phyloP scores from a whole-genome alignment of 495 filamentous ascomycete species.

The Tuber umbilicatum region DNA sequence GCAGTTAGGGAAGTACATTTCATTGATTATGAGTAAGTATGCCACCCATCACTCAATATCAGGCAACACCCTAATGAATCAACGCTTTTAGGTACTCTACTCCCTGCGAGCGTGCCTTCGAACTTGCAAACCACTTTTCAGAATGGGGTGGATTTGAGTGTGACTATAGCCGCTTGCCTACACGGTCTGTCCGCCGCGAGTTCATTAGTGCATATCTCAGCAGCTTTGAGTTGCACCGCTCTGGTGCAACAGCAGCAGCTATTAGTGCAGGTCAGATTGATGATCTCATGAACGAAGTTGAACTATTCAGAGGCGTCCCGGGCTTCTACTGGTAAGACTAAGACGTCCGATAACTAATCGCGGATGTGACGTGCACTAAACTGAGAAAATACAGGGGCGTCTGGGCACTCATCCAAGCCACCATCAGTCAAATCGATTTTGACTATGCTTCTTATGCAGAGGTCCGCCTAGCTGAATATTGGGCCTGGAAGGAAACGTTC shows the following conservation, averaged over 20 bases:
- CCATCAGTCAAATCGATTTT: constrained; percentile 93
- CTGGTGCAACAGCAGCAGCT: constrained; percentile 46
- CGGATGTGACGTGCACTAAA: constrained; percentile 8
- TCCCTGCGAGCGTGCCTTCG: constrained; percentile 92
- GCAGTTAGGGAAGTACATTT: constrained; percentile 60
- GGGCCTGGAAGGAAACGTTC: constrained; percentile 76
- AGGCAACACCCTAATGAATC: background rate
- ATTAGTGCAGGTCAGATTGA: constrained; percentile 55
- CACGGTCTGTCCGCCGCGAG: constrained; percentile 63
- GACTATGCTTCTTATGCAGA: constrained; percentile 93
- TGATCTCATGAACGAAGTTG: constrained; percentile 68
- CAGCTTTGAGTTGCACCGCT: constrained; percentile 51
- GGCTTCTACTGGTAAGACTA: constrained; percentile 67
- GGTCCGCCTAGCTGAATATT: constrained; percentile 82
- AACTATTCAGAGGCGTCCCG: constrained; percentile 79
- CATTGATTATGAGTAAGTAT: constrained; percentile 81
- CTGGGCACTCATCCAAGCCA: constrained; percentile 93
- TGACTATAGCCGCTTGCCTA: constrained; percentile 78
- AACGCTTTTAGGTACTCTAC: constrained; percentile 59
- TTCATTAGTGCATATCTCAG: constrained; percentile 78
- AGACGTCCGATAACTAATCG: constrained; percentile 13
- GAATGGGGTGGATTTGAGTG: constrained; percentile 98
- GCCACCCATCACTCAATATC: constrained; percentile 8
- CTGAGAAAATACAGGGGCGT: constrained; percentile 61
- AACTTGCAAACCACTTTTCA: constrained; percentile 97